Percentiles rank a stretch among this genome's conserved stretches.
phyloP scores from a whole-genome alignment of 1,139 yeast genomes.

The Suhomyces terraborum region DNA sequence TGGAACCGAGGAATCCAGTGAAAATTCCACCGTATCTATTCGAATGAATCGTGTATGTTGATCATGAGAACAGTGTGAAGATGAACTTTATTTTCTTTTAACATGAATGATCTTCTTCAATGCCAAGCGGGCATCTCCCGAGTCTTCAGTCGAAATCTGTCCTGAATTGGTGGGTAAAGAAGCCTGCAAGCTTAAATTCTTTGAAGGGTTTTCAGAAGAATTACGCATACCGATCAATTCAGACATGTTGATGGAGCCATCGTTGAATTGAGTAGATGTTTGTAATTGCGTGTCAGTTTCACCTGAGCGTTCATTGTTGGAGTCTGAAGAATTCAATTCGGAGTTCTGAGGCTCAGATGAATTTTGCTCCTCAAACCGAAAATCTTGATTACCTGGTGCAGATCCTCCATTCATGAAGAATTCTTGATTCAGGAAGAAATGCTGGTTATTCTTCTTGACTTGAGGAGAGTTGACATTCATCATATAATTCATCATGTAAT shows the following conservation, averaged over 20 bases:
- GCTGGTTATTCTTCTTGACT: slow-evolving; percentile 21
- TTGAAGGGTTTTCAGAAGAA: slow-evolving; percentile 6
- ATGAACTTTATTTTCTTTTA: slow-evolving; percentile 25
- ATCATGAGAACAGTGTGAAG: slow-evolving; percentile 8
- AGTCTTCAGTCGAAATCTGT: slow-evolving; percentile 27
- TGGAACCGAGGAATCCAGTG: slow-evolving; percentile 6
- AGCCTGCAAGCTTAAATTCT: slow-evolving; percentile 1
- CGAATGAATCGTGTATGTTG: slow-evolving; percentile 12
- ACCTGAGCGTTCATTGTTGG: background rate
- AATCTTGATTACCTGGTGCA: slow-evolving; percentile 3
- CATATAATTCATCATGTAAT: slow-evolving; percentile 45
- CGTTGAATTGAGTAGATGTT: slow-evolving; percentile 1
- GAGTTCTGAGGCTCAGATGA: slow-evolving; percentile 2
- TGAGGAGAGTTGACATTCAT: slow-evolving; percentile 41
- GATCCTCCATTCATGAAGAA: slow-evolving; percentile 23
- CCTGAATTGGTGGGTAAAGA: slow-evolving; percentile 8
- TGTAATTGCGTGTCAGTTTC: background rate
- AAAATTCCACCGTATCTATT: slow-evolving; percentile 2
- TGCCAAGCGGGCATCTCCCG: slow-evolving; percentile 46
- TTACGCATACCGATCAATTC: slow-evolving; percentile 23
- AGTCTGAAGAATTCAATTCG: background rate
- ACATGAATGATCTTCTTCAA: slow-evolving; percentile 43
- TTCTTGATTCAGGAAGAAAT: slow-evolving; percentile 35
- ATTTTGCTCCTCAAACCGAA: slow-evolving; percentile 8
- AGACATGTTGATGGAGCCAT: slow-evolving; percentile 22